A percentile compares a stretch with the other conserved stretches of the same genome.
phyloP scores from a whole-genome alignment of 257 asterid genomes.

The Solanum lignicaule region DNA sequence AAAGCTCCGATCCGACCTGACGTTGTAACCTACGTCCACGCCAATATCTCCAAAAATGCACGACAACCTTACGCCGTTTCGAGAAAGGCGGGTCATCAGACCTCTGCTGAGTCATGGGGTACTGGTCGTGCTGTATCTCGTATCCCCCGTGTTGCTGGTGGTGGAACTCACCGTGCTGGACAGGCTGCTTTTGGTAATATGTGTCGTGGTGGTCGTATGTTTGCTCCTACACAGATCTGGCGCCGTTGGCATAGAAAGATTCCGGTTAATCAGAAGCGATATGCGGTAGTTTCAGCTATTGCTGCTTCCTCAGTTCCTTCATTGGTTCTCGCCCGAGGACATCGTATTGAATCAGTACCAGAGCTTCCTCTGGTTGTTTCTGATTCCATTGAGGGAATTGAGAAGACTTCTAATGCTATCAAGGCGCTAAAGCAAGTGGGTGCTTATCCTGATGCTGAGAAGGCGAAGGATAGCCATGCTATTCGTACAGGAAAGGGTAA shows the following conservation, averaged over 20 bases:
- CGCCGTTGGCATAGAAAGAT: conserved; percentile 62
- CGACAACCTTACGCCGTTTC: conserved; percentile 83
- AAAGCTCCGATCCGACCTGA: conserved; percentile 68
- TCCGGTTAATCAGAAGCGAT: conserved; percentile 63
- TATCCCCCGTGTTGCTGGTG: conserved; percentile 91
- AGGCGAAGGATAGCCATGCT: conserved; percentile 59
- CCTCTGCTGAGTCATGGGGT: conserved; percentile 94
- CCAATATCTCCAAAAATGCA: conserved; percentile 50
- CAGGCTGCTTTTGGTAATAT: conserved; percentile 90
- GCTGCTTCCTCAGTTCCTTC: conserved; percentile 77
- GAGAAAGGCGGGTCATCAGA: conserved; percentile 72
- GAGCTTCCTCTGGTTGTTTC: conserved; percentile 66
- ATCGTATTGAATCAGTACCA: conserved; percentile 55
- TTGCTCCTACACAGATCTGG: conserved; percentile 77
- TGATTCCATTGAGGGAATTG: conserved; percentile 54
- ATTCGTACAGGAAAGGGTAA: conserved; percentile 77
- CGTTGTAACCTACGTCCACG: conserved; percentile 45
- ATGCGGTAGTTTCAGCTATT: conserved; percentile 65
- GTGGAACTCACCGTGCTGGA: conserved; percentile 94
- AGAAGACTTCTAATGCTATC: conserved; percentile 64
- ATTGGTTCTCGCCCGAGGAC: conserved; percentile 70
- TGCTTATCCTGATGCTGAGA: conserved; percentile 60
- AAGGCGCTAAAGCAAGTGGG: conserved; percentile 57
- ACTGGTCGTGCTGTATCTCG: conserved; percentile 91
- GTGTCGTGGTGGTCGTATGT: conserved; percentile 97